phyloP scores from a whole-genome alignment of 1,139 yeast genomes.

The Pichia sp. region DNA sequence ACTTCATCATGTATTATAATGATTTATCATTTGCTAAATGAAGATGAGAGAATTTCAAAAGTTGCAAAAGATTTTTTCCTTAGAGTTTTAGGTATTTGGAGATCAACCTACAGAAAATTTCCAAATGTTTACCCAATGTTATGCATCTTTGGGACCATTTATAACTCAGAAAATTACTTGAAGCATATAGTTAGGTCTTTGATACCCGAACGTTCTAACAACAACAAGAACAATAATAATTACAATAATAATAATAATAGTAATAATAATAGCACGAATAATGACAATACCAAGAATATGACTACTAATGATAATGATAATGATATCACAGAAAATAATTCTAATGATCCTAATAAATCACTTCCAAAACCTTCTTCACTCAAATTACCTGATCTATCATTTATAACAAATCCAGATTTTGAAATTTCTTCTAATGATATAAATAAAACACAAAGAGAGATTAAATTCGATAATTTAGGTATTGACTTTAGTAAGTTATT shows the following conservation, averaged over 20 bases:
- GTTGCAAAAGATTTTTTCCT: slow-evolving; percentile 23
- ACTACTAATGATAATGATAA: background rate
- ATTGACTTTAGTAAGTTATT: slow-evolving; percentile 20
- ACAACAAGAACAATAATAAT: background rate
- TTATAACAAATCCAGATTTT: slow-evolving; percentile 11
- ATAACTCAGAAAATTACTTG: slow-evolving; percentile 29
- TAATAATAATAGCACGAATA: too few species aligned
- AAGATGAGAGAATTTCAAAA: slow-evolving; percentile 22
- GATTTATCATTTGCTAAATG: slow-evolving; percentile 45
- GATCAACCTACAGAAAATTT: slow-evolving; percentile 29
- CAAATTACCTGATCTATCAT: slow-evolving; percentile 14
- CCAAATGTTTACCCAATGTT: slow-evolving; percentile 21
- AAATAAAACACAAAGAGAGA: slow-evolving; percentile 6
- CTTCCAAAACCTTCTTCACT: slow-evolving; percentile 1
- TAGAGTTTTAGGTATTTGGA: slow-evolving; percentile 20
- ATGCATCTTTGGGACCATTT: slow-evolving; percentile 21
- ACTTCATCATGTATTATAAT: slow-evolving; percentile 69
- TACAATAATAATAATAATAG: background rate
- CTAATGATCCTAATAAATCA: too few species aligned
- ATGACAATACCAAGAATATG: too few species aligned
- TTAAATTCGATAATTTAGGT: slow-evolving; percentile 16
- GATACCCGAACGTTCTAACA: slow-evolving; percentile 6
- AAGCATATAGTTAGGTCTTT: slow-evolving; percentile 18
- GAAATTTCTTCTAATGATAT: slow-evolving; percentile 1
- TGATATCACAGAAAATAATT: background rate